phyloP scores from a whole-genome alignment of 768 basidiomycete species.

The Chlorophyllum brunneum region DNA sequence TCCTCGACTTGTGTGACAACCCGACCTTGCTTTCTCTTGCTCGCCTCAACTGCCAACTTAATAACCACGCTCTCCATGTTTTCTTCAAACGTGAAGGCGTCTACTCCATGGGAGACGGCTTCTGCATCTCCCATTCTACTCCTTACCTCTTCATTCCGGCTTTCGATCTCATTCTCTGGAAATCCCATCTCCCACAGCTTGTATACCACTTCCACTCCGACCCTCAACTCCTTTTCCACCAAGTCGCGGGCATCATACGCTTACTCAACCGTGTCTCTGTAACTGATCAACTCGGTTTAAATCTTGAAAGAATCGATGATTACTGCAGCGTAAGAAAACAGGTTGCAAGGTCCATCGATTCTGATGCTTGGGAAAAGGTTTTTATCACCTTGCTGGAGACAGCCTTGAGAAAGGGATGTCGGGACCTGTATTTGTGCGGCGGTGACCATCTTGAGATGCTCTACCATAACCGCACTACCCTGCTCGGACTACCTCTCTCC shows the following conservation, averaged over 20 bases:
- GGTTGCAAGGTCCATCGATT: neutral
- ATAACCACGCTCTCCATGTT: neutral
- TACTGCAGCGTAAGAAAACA: neutral
- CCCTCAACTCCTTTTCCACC: neutral
- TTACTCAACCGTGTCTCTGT: neutral
- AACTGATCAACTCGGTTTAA: neutral
- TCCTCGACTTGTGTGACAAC: neutral
- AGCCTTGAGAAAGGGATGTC: neutral
- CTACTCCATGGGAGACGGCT: neutral
- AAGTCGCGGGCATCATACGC: neutral
- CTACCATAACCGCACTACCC: too few relatives aligned
- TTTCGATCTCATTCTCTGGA: neutral
- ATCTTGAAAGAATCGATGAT: constrained; percentile 1
- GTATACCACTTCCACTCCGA: neutral
- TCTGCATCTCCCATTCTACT: neutral
- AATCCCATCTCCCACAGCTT: neutral
- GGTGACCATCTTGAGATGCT: neutral
- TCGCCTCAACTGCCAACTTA: neutral
- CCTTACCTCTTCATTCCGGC: neutral
- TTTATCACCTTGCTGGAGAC: neutral
- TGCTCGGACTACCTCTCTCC: too few relatives aligned
- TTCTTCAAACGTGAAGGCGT: neutral
- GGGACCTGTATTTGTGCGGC: neutral
- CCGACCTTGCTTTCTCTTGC: neutral
- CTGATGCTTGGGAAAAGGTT: neutral